phyloP scores from a whole-genome alignment of 2,329 filamentous ascomycete genomes.

The Fusarium succisae region DNA sequence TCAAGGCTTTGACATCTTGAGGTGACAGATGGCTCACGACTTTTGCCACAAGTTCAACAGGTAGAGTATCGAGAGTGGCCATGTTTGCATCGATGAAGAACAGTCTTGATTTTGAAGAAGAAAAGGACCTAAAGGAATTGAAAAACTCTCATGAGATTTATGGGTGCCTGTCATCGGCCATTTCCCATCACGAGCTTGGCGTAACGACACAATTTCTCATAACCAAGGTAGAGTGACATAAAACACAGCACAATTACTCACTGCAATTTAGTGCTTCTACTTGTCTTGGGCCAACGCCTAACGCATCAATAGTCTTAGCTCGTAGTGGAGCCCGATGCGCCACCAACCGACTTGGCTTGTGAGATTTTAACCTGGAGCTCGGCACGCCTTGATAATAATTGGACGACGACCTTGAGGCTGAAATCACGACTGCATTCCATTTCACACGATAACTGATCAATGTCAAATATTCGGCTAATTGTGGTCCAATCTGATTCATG shows the following conservation, averaged over 20 bases:
- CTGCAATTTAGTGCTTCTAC: rapidly evolving
- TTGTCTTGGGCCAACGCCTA: rapidly evolving
- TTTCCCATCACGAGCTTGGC: not conserved
- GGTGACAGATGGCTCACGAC: not conserved
- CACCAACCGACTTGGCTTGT: not conserved
- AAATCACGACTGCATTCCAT: not conserved
- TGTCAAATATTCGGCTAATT: not conserved
- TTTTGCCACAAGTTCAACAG: not conserved
- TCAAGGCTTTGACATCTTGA: not conserved
- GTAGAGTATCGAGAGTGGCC: not conserved
- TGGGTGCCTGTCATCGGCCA: not conserved
- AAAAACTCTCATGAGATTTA: not conserved
- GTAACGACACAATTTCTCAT: rapidly evolving
- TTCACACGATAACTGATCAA: not conserved
- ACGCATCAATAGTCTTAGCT: not conserved
- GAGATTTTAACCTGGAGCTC: not conserved
- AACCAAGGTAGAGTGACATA: not conserved
- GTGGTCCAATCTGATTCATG: not conserved
- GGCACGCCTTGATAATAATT: not conserved
- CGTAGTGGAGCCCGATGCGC: not conserved
- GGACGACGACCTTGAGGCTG: not conserved
- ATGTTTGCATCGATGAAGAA: not conserved
- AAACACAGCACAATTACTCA: rapidly evolving
- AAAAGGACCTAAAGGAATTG: rapidly evolving
- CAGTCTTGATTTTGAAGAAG: rapidly evolving